A percentile compares a stretch with the other conserved stretches of the same genome.
These are phyloP conservation scores for Monilinia vaccinii-corymbosi DNA, from an alignment of 2,329 filamentous ascomycete species.

Conservation along the genomic window DNA sequence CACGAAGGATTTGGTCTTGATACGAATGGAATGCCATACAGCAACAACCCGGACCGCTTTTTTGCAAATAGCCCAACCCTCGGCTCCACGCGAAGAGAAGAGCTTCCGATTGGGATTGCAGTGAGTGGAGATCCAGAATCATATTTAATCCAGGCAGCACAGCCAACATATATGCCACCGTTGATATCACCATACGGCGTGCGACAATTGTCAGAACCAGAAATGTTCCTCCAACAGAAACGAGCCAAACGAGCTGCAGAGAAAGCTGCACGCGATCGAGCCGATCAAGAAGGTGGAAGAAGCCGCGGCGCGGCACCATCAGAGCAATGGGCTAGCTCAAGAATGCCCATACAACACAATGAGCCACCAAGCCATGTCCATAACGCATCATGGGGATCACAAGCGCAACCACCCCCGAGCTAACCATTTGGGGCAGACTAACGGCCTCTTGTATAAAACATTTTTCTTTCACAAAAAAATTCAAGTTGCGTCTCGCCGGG, in stretches of 20 bases:
- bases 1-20: conserved; percentile 22
- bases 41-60: conserved; percentile 16
- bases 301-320: background rate
- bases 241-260: conserved; percentile 2
- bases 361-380: background rate
- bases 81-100: conserved; percentile 8
- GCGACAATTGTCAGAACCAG: conserved; percentile 10
- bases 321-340: conserved; percentile 3
- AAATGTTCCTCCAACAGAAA: conserved; percentile 18
- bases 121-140: conserved; percentile 14
- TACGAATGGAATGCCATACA: conserved; percentile 11
- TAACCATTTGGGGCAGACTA: background rate
- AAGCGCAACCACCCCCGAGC: background rate
- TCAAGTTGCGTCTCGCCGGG: background rate
- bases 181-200: background rate
- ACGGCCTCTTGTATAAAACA: conserved; percentile 4
- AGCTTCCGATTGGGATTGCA: conserved; percentile 20
- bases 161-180: conserved; percentile 6
- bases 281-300: background rate
- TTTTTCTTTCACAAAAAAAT: background rate
- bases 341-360: background rate
- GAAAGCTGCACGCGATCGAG: background rate
- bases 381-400: conserved; percentile 6
- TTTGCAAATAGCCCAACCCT: conserved; percentile 13
- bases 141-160: conserved; percentile 19